phyloP scores from a whole-genome alignment of 495 filamentous ascomycete species.

The Terfezia claveryi region DNA sequence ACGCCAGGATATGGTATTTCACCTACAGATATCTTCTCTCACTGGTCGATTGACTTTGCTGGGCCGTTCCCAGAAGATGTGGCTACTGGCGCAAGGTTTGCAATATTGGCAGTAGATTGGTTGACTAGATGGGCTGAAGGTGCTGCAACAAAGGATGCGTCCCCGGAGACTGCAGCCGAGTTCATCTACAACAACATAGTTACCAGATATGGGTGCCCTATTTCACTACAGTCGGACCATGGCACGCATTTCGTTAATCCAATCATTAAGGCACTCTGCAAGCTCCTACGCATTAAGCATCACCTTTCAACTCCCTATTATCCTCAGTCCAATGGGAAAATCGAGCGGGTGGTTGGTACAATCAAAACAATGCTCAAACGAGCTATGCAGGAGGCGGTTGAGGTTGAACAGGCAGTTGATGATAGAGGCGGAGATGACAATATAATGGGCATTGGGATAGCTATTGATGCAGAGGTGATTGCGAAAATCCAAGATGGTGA shows the following conservation, averaged over 20 bases:
- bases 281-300: background rate
- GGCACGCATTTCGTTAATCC: background rate
- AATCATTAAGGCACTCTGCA: background rate
- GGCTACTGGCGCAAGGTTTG: background rate
- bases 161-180: background rate
- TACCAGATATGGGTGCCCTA: background rate
- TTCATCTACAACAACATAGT: background rate
- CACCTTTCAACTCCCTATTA: background rate
- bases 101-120: background rate
- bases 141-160: background rate
- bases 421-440: background rate
- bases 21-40: background rate
- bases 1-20: background rate
- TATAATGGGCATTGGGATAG: background rate
- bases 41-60: background rate
- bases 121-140: background rate
- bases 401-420: background rate
- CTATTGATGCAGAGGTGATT: background rate
- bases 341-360: background rate
- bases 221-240: background rate
- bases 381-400: background rate
- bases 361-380: background rate
- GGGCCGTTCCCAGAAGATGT: background rate
- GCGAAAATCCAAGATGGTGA: background rate
- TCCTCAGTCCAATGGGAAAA: background rate